Percentiles rank a stretch among this genome's conserved stretches.
Conservation (phyloP, 2,329 filamentous ascomycete genomes). For the Colletotrichum orbiculare region DNA sequence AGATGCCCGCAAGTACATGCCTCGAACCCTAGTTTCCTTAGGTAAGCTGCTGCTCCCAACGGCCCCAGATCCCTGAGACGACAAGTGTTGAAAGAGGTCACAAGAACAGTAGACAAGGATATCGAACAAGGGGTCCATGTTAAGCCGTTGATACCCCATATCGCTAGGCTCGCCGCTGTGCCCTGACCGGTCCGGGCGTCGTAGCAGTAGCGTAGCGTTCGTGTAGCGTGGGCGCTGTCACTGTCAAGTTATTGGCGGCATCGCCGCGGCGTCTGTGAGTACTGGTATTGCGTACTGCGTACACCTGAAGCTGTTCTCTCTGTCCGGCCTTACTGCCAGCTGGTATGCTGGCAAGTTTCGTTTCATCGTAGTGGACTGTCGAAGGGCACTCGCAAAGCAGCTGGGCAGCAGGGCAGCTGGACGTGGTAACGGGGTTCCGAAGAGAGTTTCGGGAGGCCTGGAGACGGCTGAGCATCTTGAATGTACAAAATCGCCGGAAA, state of each 20-base stretch:
- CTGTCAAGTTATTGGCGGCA: slow-evolving; percentile 31
- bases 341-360: slow-evolving; percentile 28
- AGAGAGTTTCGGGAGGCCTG: slow-evolving; percentile 23
- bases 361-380: slow-evolving; percentile 31
- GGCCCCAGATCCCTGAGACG: slow-evolving; percentile 24
- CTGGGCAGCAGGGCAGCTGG: neutral
- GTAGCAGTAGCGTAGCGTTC: slow-evolving; percentile 13
- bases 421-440: slow-evolving; percentile 20
- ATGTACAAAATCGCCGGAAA: slow-evolving; percentile 26
- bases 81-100: slow-evolving; percentile 31
- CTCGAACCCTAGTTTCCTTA: neutral
- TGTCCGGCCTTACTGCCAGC: slow-evolving; percentile 15
- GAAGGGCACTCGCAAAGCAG: slow-evolving; percentile 4
- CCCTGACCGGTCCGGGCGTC: slow-evolving; percentile 34
- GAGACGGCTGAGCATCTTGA: slow-evolving; percentile 8
- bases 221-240: slow-evolving; percentile 31
- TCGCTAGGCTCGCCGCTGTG: slow-evolving; percentile 23
- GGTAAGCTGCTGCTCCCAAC: slow-evolving; percentile 17
- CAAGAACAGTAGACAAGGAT: slow-evolving; percentile 31
- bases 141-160: slow-evolving; percentile 34
- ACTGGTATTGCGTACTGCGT: too few species aligned
- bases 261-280: slow-evolving; percentile 12
- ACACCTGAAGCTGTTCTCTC: neutral
- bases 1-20: slow-evolving; percentile 6
- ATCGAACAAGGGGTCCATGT: slow-evolving; percentile 26